phyloP scores from a whole-genome alignment of 345 rosid genomes.

The Moricandia moricandioides region DNA sequence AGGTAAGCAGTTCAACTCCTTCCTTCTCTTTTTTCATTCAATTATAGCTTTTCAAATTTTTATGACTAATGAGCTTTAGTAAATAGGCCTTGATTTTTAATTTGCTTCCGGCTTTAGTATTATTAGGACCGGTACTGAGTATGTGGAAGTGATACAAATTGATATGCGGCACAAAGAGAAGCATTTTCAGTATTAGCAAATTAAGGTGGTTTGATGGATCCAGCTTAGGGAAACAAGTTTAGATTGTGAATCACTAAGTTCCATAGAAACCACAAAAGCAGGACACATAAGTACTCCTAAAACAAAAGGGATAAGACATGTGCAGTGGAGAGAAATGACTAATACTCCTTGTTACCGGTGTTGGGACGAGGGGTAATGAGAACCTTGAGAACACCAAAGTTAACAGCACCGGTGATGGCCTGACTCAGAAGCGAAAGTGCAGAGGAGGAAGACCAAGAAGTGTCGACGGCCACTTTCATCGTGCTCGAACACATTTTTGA shows the following conservation, averaged over 20 bases:
- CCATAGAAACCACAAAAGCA: neutral
- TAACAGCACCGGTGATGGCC: neutral
- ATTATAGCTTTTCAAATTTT: no score
- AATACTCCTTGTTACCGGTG: neutral
- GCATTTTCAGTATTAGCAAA: neutral
- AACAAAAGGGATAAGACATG: neutral
- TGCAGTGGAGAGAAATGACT: neutral
- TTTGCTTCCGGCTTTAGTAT: no score
- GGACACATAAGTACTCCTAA: neutral
- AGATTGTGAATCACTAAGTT: neutral
- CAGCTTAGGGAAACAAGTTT: neutral
- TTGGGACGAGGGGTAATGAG: neutral
- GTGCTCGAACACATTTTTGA: constrained; percentile 1
- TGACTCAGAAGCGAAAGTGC: neutral
- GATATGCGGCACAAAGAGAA: neutral
- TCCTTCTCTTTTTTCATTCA: no score
- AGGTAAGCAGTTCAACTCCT: no score
- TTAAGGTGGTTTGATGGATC: neutral
- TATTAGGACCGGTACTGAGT: no score
- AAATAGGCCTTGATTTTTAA: no score
- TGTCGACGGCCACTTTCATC: neutral
- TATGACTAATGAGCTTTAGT: no score
- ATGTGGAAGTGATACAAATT: neutral
- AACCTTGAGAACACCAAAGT: constrained; percentile 14
- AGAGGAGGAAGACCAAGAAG: neutral